phyloP scores from a whole-genome alignment of 2,329 filamentous ascomycete species.

The Sarocladium brachiariae region DNA sequence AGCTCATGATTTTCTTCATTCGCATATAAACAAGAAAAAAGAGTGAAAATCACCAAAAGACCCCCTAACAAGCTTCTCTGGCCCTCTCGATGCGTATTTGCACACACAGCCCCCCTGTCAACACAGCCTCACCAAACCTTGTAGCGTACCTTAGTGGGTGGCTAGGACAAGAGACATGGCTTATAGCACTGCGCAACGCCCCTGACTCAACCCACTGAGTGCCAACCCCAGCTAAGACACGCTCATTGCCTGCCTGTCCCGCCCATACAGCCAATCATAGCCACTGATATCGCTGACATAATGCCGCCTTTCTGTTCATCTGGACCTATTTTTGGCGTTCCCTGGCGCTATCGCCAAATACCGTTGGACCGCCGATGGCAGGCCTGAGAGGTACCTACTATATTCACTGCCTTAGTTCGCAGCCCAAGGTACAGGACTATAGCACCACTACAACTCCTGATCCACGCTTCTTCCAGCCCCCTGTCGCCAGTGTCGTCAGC shows the following conservation, averaged over 20 bases:
- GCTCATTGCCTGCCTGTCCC: background rate
- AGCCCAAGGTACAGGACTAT: too few species aligned
- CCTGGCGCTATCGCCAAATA: background rate
- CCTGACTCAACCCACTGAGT: too few species aligned
- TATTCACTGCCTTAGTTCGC: too few species aligned
- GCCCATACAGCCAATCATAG: background rate
- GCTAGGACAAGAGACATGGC: too few species aligned
- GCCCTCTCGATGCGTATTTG: background rate
- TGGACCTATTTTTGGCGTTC: slow-evolving; percentile 8
- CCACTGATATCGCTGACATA: background rate
- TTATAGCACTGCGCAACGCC: too few species aligned
- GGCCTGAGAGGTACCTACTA: too few species aligned
- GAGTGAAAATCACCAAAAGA: background rate
- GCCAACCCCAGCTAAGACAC: background rate
- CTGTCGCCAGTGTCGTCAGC: slow-evolving; percentile 3
- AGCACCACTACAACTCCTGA: background rate
- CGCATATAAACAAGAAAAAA: too few species aligned
- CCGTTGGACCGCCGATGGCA: slow-evolving; percentile 5
- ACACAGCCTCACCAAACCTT: too few species aligned
- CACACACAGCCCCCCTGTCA: background rate
- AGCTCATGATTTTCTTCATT: too few species aligned
- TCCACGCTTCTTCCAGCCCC: background rate
- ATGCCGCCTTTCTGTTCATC: background rate
- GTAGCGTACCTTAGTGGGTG: too few species aligned
- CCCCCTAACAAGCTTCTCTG: background rate